Conservation (phyloP, 257 asterid species). For the Solanum tarijense region DNA sequence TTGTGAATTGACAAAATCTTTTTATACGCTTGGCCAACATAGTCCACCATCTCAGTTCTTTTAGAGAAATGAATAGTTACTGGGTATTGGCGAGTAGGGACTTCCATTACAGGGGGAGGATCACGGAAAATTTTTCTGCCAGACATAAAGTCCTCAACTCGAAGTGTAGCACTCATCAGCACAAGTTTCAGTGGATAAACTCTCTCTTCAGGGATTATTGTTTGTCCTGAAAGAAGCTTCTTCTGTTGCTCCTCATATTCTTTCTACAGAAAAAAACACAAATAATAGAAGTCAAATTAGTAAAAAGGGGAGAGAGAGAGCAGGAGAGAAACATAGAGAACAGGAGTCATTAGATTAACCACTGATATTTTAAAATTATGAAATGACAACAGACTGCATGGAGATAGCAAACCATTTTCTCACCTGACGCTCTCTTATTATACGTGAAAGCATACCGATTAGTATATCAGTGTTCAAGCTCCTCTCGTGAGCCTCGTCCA, state of each 20-base stretch:
- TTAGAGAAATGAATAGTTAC: constrained; percentile 78
- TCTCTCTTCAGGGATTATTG: constrained; percentile 30
- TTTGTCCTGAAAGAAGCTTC: constrained; percentile 47
- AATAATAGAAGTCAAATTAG: neutral
- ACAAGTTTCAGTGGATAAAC: constrained; percentile 76
- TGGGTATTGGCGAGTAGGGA: constrained; percentile 85
- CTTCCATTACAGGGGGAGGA: constrained; percentile 81
- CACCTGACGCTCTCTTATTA: constrained; percentile 70
- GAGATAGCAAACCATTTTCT: constrained; percentile 7
- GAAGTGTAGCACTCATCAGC: constrained; percentile 92
- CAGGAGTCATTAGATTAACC: neutral
- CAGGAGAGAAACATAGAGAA: neutral
- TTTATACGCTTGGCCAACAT: constrained; percentile 83
- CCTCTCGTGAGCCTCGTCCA: constrained; percentile 99
- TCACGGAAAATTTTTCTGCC: constrained; percentile 38
- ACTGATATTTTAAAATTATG: neutral
- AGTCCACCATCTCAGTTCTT: constrained; percentile 71
- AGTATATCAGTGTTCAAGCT: constrained; percentile 97
- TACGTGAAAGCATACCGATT: constrained; percentile 99
- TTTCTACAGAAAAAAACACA: constrained; percentile 31
- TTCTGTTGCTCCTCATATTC: constrained; percentile 59
- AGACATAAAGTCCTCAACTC: constrained; percentile 83
- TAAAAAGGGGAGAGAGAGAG: neutral
- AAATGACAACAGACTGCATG: neutral
- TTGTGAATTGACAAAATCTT: constrained; percentile 85